Evolutionary conservation across 2,329 filamentous ascomycete genomes (phyloP).

Genomic region (Davidsoniella virescens): DNA sequence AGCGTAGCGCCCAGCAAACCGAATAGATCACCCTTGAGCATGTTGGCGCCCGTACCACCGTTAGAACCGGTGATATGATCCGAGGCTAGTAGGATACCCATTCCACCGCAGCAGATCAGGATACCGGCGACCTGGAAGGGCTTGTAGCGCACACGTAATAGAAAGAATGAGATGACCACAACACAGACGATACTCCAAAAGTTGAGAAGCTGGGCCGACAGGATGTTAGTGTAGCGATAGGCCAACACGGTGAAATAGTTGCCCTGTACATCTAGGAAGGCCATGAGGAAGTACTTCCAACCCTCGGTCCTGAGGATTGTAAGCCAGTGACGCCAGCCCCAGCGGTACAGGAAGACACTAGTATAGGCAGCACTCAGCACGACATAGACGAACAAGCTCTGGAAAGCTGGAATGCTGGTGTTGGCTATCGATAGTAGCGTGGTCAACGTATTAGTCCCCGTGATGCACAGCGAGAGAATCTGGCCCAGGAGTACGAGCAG

Average conservation of each 20-base stretch:
- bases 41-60: conserved; percentile 48
- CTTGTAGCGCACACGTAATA: conserved; percentile 83
- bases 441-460: conserved; percentile 80
- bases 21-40: conserved; percentile 85
- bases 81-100: conserved; percentile 69
- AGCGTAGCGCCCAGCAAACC: conserved; percentile 75
- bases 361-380: conserved; percentile 72
- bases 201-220: conserved; percentile 90
- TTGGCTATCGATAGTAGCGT: conserved; percentile 47
- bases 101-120: conserved; percentile 77
- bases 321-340: conserved; percentile 57
- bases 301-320: conserved; percentile 51
- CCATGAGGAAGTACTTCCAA: conserved; percentile 87
- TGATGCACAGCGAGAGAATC: conserved; percentile 76
- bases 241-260: conserved; percentile 97
- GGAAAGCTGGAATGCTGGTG: conserved; percentile 83
- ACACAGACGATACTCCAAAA: conserved; percentile 97
- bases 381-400: conserved; percentile 89
- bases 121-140: conserved; percentile 74
- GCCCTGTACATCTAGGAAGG: conserved; percentile 86
- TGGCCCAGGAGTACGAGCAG: conserved; percentile 67
- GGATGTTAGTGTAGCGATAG: conserved; percentile 80
- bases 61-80: conserved; percentile 71
- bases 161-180: conserved; percentile 63
- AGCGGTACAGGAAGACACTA: conserved; percentile 58